Evolutionary conservation across 352 stramenopile species (phyloP).

Genomic region (Peronospora farinosa): DNA sequence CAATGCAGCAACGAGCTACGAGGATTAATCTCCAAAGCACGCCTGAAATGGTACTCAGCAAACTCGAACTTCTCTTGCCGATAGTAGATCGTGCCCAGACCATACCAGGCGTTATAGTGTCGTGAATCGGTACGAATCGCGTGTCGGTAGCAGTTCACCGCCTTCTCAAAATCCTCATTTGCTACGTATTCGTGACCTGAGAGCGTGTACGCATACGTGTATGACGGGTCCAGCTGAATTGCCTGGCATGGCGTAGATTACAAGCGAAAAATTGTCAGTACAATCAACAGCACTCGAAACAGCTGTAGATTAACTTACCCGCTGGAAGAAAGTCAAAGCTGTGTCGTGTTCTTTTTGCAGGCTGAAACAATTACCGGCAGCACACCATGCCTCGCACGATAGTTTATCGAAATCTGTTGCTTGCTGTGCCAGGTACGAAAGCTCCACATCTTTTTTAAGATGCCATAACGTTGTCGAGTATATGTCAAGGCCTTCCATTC

Average conservation of each 20-base stretch:
- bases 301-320: conserved; percentile 37
- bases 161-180: conserved; percentile 98
- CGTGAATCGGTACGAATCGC: conserved; percentile 90
- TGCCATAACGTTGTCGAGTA: conserved; percentile 96
- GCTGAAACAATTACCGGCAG: conserved; percentile 96
- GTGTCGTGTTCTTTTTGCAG: conserved; percentile 97
- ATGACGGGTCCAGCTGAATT: conserved; percentile 91
- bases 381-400: conserved; percentile 92
- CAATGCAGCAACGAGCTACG: conserved; percentile 91
- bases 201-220: conserved; percentile 97
- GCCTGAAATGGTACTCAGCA: conserved; percentile 95
- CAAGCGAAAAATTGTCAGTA: conserved; percentile 1
- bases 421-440: conserved; percentile 94
- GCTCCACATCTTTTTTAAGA: conserved; percentile 95
- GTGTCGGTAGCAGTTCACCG: conserved; percentile 92
- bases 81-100: conserved; percentile 93
- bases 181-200: conserved; percentile 96
- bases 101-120: conserved; percentile 92
- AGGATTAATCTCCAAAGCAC: conserved; percentile 91
- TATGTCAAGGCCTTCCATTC: conserved; percentile 91
- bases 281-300: conserved; percentile 2
- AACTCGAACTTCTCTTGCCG: conserved; percentile 96
- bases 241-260: conserved; percentile 32
- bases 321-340: conserved; percentile 93
- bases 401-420: conserved; percentile 90